phyloP scores from a whole-genome alignment of 495 filamentous ascomycete genomes.

The Pseudotulostoma volvatum region DNA sequence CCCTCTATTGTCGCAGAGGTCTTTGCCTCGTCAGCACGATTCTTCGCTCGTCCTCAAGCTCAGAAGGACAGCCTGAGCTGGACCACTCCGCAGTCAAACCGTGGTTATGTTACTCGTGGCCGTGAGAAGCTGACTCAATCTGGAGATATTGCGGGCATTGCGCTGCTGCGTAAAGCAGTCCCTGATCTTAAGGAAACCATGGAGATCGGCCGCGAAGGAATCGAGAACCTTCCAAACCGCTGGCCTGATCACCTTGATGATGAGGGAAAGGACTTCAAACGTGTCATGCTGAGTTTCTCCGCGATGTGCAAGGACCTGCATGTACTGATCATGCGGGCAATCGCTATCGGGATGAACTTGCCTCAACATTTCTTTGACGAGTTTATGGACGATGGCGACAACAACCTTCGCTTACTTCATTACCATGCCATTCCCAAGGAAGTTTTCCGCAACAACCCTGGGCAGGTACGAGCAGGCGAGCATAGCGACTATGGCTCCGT shows the following conservation, averaged over 20 bases:
- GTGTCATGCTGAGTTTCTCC: slow-evolving; percentile 58
- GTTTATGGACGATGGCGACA: slow-evolving; percentile 59
- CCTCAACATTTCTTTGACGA: slow-evolving; percentile 60
- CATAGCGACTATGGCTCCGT: slow-evolving; percentile 84
- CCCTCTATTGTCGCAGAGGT: slow-evolving; percentile 38
- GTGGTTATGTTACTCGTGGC: slow-evolving; percentile 61
- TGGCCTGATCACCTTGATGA: slow-evolving; percentile 58
- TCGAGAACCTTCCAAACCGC: slow-evolving; percentile 50
- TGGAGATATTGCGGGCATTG: slow-evolving; percentile 40
- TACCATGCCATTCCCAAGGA: slow-evolving; percentile 57
- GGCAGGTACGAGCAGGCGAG: slow-evolving; percentile 66
- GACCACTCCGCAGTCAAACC: slow-evolving; percentile 57
- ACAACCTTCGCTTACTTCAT: slow-evolving; percentile 76
- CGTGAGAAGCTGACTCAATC: slow-evolving; percentile 59
- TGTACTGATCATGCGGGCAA: slow-evolving; percentile 67
- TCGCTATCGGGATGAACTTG: slow-evolving; percentile 69
- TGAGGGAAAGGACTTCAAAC: slow-evolving; percentile 48
- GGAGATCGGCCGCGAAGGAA: slow-evolving; percentile 67
- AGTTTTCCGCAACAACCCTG: slow-evolving; percentile 53
- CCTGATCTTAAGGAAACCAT: slow-evolving; percentile 75
- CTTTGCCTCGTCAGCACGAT: slow-evolving; percentile 55
- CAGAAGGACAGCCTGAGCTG: slow-evolving; percentile 58
- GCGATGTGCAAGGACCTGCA: slow-evolving; percentile 58
- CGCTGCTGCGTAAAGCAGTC: slow-evolving; percentile 36
- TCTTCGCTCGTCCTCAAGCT: slow-evolving; percentile 55